Evolutionary conservation across 2,329 filamentous ascomycete species (phyloP).

Genomic region (Ophidiomyces ophidiicola): DNA sequence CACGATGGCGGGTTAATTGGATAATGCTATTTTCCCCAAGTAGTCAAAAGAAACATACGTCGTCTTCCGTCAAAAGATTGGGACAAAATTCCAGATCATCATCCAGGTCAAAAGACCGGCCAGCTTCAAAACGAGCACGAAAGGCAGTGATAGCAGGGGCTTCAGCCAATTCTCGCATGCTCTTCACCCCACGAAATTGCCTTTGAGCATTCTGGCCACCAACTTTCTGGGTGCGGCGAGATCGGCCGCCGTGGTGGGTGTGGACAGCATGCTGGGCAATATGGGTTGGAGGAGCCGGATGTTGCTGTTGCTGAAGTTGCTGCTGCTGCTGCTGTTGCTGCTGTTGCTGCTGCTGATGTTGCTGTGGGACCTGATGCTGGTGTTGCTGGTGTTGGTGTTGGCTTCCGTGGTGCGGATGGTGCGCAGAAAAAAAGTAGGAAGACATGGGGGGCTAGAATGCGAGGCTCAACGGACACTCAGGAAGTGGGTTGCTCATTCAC

Average conservation of each 20-base stretch:
- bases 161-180: constrained; percentile 76
- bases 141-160: constrained; percentile 64
- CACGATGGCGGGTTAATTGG: constrained; percentile 29
- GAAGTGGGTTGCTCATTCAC: too few species aligned
- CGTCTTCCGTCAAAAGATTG: constrained; percentile 77
- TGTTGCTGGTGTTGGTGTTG: constrained; percentile 41
- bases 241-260: constrained; percentile 72
- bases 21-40: constrained; percentile 11
- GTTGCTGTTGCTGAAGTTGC: constrained; percentile 32
- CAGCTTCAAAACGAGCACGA: constrained; percentile 78
- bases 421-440: constrained; percentile 35
- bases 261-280: constrained; percentile 44
- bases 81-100: constrained; percentile 96
- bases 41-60: constrained; percentile 47
- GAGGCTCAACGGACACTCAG: too few species aligned
- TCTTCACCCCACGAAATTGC: constrained; percentile 73
- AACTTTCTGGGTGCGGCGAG: constrained; percentile 69
- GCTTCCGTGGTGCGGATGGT: constrained; percentile 34
- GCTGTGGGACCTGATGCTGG: too few species aligned
- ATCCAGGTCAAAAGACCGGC: constrained; percentile 86
- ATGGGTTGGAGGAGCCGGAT: constrained; percentile 42
- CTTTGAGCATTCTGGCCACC: constrained; percentile 73
- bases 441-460: constrained; percentile 31
- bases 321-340: constrained; percentile 21
- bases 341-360: too few species aligned